Evolutionary conservation across 345 rosid species (phyloP), one percentile per base, ranked within the genome.

Genomic region (Hibiscus trionum): DNA sequence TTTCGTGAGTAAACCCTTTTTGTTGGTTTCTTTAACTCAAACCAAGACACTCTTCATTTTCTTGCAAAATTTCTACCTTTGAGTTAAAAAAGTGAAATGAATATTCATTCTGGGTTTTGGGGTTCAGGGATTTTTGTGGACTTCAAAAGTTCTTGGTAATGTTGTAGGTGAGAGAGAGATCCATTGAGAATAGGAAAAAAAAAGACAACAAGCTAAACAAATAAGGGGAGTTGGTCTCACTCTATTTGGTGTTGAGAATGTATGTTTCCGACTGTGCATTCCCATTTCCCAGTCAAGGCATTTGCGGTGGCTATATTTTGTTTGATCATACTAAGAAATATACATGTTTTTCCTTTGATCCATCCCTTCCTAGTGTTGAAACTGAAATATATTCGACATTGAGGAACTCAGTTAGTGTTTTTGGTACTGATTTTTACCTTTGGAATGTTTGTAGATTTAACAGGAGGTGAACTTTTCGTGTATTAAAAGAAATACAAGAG

Each of bases 221-320:
- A 35, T 75, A 29, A 69, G 79, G 80, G 80, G 61, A 57, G 76
- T 82, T 81, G 80, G 90, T 87, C 93, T 86, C 88, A 85, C 87
- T 84, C 57, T 81, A 66, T 44, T 69, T 68, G 71, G 60, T 69
- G 64, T 53, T 73, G 63, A 64, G 61, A 69, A 76, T 81, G 5
- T 75, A 80, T 82, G 58, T 64, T 66, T 65, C 75, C 81, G 26
- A 37, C 71, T 69, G 37, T 35, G 7, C 4, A 35, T 35, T 35
- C 37, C 6, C 37, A 35, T 35, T 35, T 35, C 37, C 7, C 6
- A 35, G 37, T 35, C 37, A 5, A 35, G 37, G 0, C 37, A 4
- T 35, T 35, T 35, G 4, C 6, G 59, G 71, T 31, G 42, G 71
- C 77, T 77, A 77, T 21, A 77, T 67, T 77, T 75, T 82, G 73